Conservation (phyloP, 2,329 filamentous ascomycete genomes). For the Colletotrichum tropicicola region DNA sequence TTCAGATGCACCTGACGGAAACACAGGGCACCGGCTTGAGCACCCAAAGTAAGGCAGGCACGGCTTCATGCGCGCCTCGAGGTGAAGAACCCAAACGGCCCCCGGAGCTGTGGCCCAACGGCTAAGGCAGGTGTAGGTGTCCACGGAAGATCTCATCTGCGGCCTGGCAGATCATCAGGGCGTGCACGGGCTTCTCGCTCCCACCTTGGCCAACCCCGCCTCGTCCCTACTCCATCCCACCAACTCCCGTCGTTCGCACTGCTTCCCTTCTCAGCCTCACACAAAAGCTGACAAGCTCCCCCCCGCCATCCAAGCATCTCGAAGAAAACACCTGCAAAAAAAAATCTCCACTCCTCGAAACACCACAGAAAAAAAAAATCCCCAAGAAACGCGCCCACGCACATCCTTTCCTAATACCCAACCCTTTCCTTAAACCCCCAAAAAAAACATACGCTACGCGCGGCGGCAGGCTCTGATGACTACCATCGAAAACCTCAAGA, state of each 20-base stretch:
- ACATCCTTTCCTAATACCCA: neutral
- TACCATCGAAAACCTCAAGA: conserved; percentile 35
- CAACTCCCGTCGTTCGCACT: conserved; percentile 9
- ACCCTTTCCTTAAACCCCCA: neutral
- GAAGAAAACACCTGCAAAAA: neutral
- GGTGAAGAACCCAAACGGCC: too few species aligned
- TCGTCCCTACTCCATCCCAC: conserved; percentile 20
- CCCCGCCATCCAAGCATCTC: conserved; percentile 8
- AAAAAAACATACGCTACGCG: neutral
- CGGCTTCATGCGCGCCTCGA: too few species aligned
- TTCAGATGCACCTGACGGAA: too few species aligned
- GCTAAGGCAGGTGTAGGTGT: neutral
- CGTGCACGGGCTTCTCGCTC: conserved; percentile 4
- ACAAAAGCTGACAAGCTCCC: neutral
- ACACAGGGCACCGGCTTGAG: too few species aligned
- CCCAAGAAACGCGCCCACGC: too few species aligned
- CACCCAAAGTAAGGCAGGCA: too few species aligned
- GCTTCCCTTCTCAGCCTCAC: conserved; percentile 12
- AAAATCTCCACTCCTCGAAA: neutral
- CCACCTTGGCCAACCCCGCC: conserved; percentile 23
- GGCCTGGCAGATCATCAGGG: neutral
- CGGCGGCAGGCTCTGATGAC: conserved; percentile 29
- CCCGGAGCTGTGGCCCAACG: neutral
- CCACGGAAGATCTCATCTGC: neutral
- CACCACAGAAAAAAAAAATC: neutral